Evolutionary conservation across 257 asterid genomes (phyloP), one percentile per base, ranked within the genome.

Genomic region (Rhazya stricta): DNA sequence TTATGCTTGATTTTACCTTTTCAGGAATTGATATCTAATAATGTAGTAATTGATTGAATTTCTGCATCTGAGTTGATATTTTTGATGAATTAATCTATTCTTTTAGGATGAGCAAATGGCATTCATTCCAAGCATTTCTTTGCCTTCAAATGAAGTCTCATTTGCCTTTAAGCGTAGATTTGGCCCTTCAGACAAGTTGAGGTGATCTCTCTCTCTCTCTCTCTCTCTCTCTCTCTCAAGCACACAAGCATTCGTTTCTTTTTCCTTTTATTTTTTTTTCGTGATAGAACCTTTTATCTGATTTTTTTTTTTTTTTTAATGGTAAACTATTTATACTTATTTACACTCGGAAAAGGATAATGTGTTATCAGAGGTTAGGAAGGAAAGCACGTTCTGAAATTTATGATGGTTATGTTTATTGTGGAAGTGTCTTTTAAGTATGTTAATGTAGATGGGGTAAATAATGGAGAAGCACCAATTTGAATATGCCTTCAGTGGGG

Each of bases 61-160:
- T 82, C 76, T 77, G 48, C 25, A 36, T 69, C 23, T 57, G 60
- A 74, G 32, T 75, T 74, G 66, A 8, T 72, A 15, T 37, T 9
- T 74, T 76, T 78, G 34, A 78, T 58, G 23, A 58, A 27, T 48
- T 36, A 32, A 32, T 65, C 39, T 32, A 46, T 72, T 76, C 56
- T 57, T 80, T 74, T 81, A 93, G 98, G 98, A 94, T 82, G 95
- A 87, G 91, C 93, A 94, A 88, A 56, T 94, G 91, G 71, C 96
- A 21, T 86, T 94, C 82, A 79, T 90, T 84, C 98, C 98, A 1
- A 87, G 85, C 76, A 82, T 94, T 70, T 88, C 90, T 68, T 79
- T 94, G 85, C 98, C 98, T 63, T 91, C 97, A 62, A 90, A 94
- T 80, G 88, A 87, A 32, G 0, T 94, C 25, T 86, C 95, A 41